Conservation (phyloP, 768 basidiomycete species). For the Trametes coccinea region DNA sequence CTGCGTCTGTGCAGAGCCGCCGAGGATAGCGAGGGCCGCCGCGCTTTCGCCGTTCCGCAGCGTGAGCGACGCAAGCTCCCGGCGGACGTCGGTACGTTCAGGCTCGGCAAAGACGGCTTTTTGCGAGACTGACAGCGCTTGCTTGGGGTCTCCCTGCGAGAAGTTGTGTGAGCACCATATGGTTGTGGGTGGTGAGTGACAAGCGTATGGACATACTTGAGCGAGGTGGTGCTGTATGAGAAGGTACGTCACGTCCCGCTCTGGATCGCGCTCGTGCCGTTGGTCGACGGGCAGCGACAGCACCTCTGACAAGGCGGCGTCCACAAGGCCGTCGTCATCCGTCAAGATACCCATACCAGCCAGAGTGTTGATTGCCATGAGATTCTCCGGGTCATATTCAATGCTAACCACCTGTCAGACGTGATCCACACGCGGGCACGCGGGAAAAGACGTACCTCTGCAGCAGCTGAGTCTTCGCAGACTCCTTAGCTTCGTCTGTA, state of each 20-base stretch:
- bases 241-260: constrained; percentile 69
- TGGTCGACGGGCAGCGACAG: constrained; percentile 66
- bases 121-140: constrained; percentile 56
- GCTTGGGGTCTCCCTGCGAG: constrained; percentile 46
- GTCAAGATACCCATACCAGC: constrained; percentile 90
- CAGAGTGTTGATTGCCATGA: constrained; percentile 78
- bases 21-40: constrained; percentile 50
- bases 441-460: constrained; percentile 61
- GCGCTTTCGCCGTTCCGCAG: constrained; percentile 47
- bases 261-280: constrained; percentile 65
- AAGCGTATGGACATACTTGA: constrained; percentile 49
- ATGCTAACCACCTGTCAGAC: constrained; percentile 50
- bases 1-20: constrained; percentile 24
- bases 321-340: constrained; percentile 74
- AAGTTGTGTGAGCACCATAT: neutral
- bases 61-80: constrained; percentile 54
- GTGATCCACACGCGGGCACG: neutral
- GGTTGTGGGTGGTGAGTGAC: neutral
- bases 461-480: constrained; percentile 74
- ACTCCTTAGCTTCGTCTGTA: constrained; percentile 72
- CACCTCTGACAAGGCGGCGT: constrained; percentile 85
- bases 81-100: constrained; percentile 46
- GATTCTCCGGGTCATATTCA: constrained; percentile 71
- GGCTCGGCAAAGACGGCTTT: constrained; percentile 61
- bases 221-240: constrained; percentile 70